These are phyloP conservation scores for Bonia amplexicaulis DNA, from an alignment of 176 grass and related monocot genomes.

Conservation along the genomic window DNA sequence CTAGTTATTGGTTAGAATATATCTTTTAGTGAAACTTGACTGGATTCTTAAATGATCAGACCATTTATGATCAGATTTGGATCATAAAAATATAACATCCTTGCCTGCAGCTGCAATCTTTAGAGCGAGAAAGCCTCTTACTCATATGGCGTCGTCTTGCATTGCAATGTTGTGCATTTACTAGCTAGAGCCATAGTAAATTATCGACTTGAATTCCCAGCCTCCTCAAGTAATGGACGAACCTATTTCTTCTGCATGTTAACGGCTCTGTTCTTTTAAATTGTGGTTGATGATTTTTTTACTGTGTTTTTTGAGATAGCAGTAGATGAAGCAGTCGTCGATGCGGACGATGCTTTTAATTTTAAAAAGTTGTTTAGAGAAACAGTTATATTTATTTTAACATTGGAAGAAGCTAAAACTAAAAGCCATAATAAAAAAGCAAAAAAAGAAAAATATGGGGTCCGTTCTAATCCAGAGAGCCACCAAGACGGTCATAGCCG, in stretches of 20 bases:
- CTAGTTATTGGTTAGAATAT: too few species aligned
- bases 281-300: too few species aligned
- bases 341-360: too few species aligned
- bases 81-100: too few species aligned
- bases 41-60: too few species aligned
- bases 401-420: too few species aligned
- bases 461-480: neutral
- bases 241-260: neutral
- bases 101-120: neutral
- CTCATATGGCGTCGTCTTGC: neutral
- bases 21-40: too few species aligned
- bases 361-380: too few species aligned
- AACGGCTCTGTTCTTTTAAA: neutral
- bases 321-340: rapidly evolving
- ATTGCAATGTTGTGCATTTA: neutral
- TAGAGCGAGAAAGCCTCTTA: neutral
- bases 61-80: rapidly evolving
- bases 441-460: too few species aligned
- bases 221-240: neutral
- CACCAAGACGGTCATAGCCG: neutral
- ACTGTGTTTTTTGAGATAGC: rapidly evolving
- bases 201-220: neutral
- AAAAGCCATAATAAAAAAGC: too few species aligned
- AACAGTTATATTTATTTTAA: too few species aligned
- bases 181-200: neutral